Conservation (phyloP, 371 early-diverging fungal genomes). For the Saksenaea oblongispora region DNA sequence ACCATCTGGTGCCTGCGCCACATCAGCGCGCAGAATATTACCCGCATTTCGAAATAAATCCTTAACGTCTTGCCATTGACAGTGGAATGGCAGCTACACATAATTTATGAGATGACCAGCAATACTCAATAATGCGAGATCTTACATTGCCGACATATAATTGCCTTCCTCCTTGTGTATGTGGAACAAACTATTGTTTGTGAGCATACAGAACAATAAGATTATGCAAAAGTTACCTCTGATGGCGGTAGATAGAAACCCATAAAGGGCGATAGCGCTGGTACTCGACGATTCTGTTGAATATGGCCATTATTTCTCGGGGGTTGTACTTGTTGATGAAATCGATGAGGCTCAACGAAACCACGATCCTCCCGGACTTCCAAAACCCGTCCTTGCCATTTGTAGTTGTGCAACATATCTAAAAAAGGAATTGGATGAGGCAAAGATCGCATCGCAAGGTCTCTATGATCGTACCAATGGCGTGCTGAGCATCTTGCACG, state of each 20-base stretch:
- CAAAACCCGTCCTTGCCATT: conserved; percentile 71
- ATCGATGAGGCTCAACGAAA: conserved; percentile 23
- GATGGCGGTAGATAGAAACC: not conserved
- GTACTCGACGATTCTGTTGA: not conserved
- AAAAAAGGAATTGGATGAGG: conserved; percentile 8
- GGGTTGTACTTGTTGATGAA: not conserved
- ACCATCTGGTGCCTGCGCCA: conserved; percentile 61
- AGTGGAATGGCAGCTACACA: conserved; percentile 59
- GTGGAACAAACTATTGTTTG: not conserved
- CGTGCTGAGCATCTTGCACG: conserved; percentile 68
- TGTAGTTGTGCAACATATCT: conserved; percentile 69
- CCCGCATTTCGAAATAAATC: conserved; percentile 74
- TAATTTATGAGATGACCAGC: not conserved
- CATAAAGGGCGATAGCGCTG: not conserved
- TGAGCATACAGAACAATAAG: not conserved
- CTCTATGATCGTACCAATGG: conserved; percentile 54
- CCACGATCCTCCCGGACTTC: conserved; percentile 74
- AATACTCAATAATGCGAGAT: not conserved
- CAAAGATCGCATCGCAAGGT: not conserved
- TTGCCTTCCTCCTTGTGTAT: conserved; percentile 43
- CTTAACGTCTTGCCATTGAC: conserved; percentile 80
- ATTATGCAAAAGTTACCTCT: not conserved
- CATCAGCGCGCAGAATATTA: conserved; percentile 67
- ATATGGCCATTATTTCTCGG: not conserved
- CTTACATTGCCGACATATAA: conserved; percentile 71